Percentiles rank a stretch among this genome's conserved stretches.
Evolutionary conservation across 1,139 yeast genomes (phyloP).

Genomic region (Diutina ranongensis): DNA sequence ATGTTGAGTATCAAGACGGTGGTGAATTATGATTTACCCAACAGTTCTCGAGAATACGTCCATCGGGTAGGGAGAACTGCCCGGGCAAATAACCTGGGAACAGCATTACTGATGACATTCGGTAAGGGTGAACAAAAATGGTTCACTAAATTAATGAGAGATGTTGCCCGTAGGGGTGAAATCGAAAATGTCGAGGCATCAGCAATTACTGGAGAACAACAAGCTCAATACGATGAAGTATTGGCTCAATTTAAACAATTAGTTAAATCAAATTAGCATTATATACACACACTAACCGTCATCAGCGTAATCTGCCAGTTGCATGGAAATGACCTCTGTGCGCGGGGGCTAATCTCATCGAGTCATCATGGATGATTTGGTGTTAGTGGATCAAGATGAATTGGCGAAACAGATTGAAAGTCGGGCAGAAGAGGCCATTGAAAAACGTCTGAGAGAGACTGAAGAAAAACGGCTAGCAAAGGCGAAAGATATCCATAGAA

Average conservation of each 20-base stretch:
- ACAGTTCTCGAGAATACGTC: conserved; percentile 81
- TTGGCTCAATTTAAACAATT: conserved; percentile 67
- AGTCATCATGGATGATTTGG: background rate
- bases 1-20: conserved; percentile 62
- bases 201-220: conserved; percentile 3
- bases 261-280: background rate
- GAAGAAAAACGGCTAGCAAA: conserved; percentile 68
- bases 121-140: conserved; percentile 72
- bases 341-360: background rate
- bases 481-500: conserved; percentile 36
- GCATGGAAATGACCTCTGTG: too few relatives aligned
- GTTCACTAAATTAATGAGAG: conserved; percentile 15
- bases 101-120: conserved; percentile 55
- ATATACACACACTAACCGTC: background rate
- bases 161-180: background rate
- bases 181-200: background rate
- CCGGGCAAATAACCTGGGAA: conserved; percentile 72
- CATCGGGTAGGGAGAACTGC: conserved; percentile 97
- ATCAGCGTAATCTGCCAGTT: too few relatives aligned
- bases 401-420: conserved; percentile 62
- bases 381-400: conserved; percentile 61
- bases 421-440: conserved; percentile 53
- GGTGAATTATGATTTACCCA: conserved; percentile 82
- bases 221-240: conserved; percentile 59
- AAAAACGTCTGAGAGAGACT: conserved; percentile 53